Percentiles rank a stretch among this genome's conserved stretches.
Evolutionary conservation across 305 asterid species (phyloP).

Genomic region (Solanum hybrid): DNA sequence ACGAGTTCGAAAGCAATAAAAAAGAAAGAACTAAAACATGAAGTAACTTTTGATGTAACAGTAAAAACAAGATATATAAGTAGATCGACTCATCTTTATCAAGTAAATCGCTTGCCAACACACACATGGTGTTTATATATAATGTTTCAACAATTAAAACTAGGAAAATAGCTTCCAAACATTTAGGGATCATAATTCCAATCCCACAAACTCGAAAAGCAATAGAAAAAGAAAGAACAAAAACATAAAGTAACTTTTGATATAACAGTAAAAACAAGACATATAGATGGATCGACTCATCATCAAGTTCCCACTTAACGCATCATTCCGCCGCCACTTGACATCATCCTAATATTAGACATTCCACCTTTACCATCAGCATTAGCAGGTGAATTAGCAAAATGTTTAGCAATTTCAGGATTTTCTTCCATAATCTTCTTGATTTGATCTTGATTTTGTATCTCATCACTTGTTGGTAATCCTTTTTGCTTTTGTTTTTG

Average conservation of each 20-base stretch:
- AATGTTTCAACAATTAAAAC: too few relatives aligned
- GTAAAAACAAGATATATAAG: too few relatives aligned
- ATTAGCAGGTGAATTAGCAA: not conserved
- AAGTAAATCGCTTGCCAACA: too few relatives aligned
- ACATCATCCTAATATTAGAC: not conserved
- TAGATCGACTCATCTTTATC: too few relatives aligned
- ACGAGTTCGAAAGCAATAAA: too few relatives aligned
- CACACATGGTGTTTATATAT: too few relatives aligned
- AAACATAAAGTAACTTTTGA: not conserved
- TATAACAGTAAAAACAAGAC: not conserved
- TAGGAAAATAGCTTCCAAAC: not conserved
- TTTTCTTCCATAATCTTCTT: slow-evolving; percentile 10
- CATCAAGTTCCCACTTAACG: not conserved
- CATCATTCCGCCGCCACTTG: not conserved
- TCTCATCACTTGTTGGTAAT: slow-evolving; percentile 16
- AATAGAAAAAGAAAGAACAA: not conserved
- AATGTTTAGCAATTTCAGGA: slow-evolving; percentile 8
- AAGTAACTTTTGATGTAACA: too few relatives aligned
- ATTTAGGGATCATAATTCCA: not conserved
- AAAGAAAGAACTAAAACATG: too few relatives aligned
- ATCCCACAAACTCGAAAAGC: not conserved
- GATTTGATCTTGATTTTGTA: slow-evolving; percentile 9
- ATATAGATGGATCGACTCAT: not conserved
- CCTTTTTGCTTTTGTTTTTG: slow-evolving; percentile 15
- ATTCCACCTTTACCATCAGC: not conserved